These are phyloP conservation scores for Triangularia setosa DNA, from an alignment of 2,329 filamentous ascomycete species.

Conservation along the genomic window DNA sequence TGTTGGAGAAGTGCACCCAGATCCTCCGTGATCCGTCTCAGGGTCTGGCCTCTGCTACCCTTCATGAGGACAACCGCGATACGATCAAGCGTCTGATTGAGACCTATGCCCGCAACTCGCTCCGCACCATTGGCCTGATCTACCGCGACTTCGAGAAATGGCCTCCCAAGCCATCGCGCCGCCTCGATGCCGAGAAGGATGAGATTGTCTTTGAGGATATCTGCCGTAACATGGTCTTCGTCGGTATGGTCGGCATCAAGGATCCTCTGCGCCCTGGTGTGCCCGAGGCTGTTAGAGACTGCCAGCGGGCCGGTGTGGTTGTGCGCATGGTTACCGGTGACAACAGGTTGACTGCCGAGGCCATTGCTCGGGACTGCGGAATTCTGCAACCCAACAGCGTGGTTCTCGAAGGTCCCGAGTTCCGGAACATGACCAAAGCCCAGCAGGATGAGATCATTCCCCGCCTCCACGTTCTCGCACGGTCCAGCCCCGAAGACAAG, in stretches of 20 bases:
- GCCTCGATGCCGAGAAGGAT: conserved; percentile 51
- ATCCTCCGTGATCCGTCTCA: conserved; percentile 47
- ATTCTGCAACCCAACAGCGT: conserved; percentile 65
- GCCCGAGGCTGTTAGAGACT: conserved; percentile 66
- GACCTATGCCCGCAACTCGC: conserved; percentile 71
- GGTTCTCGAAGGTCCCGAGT: conserved; percentile 74
- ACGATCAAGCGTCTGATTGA: conserved; percentile 65
- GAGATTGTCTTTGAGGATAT: conserved; percentile 64
- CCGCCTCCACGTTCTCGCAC: conserved; percentile 65
- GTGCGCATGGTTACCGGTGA: conserved; percentile 86
- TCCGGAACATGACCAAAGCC: conserved; percentile 64
- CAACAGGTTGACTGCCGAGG: conserved; percentile 73
- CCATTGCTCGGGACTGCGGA: conserved; percentile 74
- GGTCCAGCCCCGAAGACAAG: conserved; percentile 75
- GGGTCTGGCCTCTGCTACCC: conserved; percentile 38
- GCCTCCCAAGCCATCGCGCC: conserved; percentile 65
- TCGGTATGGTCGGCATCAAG: conserved; percentile 74
- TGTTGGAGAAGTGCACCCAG: conserved; percentile 54
- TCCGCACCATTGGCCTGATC: conserved; percentile 79
- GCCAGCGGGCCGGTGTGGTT: conserved; percentile 71
- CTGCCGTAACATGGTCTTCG: conserved; percentile 63
- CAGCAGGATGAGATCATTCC: conserved; percentile 67
- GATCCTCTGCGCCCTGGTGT: conserved; percentile 74
- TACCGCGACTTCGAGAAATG: conserved; percentile 82
- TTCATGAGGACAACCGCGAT: conserved; percentile 52